phyloP scores from a whole-genome alignment of 2,329 filamentous ascomycete genomes.

The Cordyceps cateniannulata region DNA sequence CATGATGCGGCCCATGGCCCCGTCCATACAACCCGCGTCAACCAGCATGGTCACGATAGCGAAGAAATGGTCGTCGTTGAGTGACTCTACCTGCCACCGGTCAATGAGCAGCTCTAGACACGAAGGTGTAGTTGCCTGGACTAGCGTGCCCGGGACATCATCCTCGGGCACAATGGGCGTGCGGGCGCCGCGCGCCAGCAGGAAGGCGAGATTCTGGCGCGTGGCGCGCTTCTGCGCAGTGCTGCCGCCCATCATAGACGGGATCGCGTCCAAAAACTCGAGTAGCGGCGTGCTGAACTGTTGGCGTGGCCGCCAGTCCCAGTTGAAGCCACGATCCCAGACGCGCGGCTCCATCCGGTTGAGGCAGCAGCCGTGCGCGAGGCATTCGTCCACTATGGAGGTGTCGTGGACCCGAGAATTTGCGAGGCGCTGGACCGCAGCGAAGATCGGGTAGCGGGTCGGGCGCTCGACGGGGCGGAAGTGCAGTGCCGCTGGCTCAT shows the following conservation, averaged over 20 bases:
- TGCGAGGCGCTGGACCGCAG: background rate
- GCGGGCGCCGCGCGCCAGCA: background rate
- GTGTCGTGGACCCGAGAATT: background rate
- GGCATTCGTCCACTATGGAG: background rate
- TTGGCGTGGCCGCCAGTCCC: slow-evolving; percentile 4
- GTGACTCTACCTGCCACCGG: background rate
- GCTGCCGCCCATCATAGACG: background rate
- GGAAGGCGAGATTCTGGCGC: background rate
- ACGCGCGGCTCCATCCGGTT: background rate
- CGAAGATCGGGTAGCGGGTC: background rate
- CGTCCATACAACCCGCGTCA: slow-evolving; percentile 7
- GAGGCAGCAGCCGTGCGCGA: background rate
- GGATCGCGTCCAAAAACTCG: background rate
- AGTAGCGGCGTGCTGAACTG: slow-evolving; percentile 3
- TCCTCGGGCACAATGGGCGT: background rate
- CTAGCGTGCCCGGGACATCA: background rate
- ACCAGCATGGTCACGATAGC: slow-evolving; percentile 1
- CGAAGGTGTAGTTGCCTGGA: background rate
- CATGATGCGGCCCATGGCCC: slow-evolving; percentile 4
- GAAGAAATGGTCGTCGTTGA: slow-evolving; percentile 7
- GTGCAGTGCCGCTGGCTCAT: background rate
- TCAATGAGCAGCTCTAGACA: slow-evolving; percentile 6
- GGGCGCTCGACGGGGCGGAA: background rate
- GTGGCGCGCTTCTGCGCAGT: background rate
- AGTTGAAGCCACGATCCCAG: slow-evolving; percentile 6